Conservation (phyloP, 495 filamentous ascomycete genomes). For the Tuber aestivum region DNA sequence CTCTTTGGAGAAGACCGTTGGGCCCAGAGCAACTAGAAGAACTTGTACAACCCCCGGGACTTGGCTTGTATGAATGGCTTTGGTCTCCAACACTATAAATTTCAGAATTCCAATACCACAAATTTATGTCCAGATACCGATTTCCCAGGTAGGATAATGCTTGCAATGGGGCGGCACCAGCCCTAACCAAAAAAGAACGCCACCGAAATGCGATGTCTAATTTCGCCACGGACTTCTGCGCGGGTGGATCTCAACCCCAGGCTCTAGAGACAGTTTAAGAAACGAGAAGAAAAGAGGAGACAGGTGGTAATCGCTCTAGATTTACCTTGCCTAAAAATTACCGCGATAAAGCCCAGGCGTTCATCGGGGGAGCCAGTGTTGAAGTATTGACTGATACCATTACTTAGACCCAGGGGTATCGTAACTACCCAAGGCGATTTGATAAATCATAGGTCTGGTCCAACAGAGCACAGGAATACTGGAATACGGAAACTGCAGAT, state of each 20-base stretch:
- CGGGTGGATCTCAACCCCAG: neutral
- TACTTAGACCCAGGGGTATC: neutral
- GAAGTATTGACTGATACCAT: neutral
- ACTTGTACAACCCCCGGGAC: neutral
- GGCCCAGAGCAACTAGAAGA: neutral
- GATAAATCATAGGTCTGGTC: neutral
- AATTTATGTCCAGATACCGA: neutral
- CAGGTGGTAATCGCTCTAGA: neutral
- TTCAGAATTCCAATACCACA: neutral
- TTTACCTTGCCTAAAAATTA: neutral
- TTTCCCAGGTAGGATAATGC: neutral
- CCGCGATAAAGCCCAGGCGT: neutral
- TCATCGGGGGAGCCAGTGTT: neutral
- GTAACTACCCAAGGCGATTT: neutral
- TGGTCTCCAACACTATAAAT: neutral
- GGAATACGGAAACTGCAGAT: neutral
- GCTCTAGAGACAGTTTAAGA: neutral
- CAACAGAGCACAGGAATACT: neutral
- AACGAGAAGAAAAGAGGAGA: neutral
- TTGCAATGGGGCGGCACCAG: neutral
- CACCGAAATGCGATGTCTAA: neutral
- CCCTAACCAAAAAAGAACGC: neutral
- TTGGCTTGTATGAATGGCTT: neutral
- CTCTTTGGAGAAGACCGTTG: neutral
- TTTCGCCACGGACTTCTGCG: neutral